A percentile compares a stretch with the other conserved stretches of the same genome.
phyloP scores from a whole-genome alignment of 2,329 filamentous ascomycete genomes.

The Botrytis pseudocinerea region DNA sequence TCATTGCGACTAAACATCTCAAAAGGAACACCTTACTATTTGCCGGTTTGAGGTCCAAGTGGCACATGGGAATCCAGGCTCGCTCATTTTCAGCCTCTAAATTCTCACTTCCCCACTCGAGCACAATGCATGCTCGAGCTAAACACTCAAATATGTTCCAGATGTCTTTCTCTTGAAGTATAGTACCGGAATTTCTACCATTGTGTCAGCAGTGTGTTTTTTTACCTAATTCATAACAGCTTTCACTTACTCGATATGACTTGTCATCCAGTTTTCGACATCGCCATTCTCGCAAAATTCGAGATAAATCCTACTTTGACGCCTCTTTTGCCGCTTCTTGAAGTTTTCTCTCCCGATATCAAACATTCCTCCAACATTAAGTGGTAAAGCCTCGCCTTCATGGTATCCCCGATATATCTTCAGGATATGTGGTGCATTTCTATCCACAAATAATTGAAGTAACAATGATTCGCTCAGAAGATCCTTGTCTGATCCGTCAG shows the following conservation, averaged over 20 bases:
- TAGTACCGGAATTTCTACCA: neutral
- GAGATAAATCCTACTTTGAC: conserved; percentile 1
- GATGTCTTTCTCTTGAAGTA: neutral
- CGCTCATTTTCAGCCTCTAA: neutral
- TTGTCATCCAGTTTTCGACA: neutral
- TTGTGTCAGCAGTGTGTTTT: neutral
- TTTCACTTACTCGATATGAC: neutral
- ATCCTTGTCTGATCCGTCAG: neutral
- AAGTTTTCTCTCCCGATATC: conserved; percentile 4
- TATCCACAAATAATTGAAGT: neutral
- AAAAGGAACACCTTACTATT: neutral
- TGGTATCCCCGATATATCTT: conserved; percentile 1
- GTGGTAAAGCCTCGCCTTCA: neutral
- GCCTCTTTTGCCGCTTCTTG: neutral
- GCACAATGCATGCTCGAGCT: neutral
- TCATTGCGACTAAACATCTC: neutral
- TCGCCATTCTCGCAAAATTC: neutral
- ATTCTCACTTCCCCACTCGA: neutral
- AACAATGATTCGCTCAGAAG: neutral
- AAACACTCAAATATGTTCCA: conserved; percentile 13
- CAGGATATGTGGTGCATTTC: neutral
- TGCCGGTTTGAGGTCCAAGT: conserved; percentile 8
- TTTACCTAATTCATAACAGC: fast-evolving
- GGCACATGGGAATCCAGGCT: conserved; percentile 1
- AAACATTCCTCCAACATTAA: conserved; percentile 3